phyloP scores from a whole-genome alignment of 371 early-diverging fungal genomes.

The Mortierella sp. region DNA sequence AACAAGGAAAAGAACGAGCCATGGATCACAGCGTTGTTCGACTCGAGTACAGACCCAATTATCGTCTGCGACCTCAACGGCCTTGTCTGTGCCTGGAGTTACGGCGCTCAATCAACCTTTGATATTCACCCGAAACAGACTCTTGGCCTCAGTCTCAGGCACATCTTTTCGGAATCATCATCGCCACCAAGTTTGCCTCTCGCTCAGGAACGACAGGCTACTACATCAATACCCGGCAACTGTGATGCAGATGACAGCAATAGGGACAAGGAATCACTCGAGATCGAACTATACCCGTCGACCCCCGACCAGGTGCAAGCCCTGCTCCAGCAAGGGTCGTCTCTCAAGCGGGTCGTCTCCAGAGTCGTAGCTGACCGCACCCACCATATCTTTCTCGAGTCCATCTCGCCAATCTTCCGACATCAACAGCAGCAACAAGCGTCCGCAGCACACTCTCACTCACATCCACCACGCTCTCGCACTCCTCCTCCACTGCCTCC shows the following conservation, averaged over 20 bases:
- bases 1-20: constrained; percentile 1
- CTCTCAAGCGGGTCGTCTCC: constrained; percentile 36
- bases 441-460: not conserved
- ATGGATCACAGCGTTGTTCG: constrained; percentile 42
- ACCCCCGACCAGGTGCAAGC: constrained; percentile 30
- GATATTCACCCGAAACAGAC: constrained; percentile 35
- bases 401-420: constrained; percentile 33
- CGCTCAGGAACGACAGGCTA: not conserved
- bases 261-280: not conserved
- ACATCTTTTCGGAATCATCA: constrained; percentile 17
- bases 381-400: constrained; percentile 35
- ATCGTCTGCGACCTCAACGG: constrained; percentile 47
- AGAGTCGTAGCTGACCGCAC: constrained; percentile 24
- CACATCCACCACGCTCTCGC: not conserved
- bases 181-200: not conserved
- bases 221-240: not conserved
- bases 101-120: constrained; percentile 34
- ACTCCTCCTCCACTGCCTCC: not conserved
- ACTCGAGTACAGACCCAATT: constrained; percentile 43
- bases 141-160: constrained; percentile 42
- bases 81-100: constrained; percentile 43
- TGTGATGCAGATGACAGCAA: not conserved
- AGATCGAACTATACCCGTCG: constrained; percentile 37
- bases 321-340: constrained; percentile 21
- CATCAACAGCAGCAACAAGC: constrained; percentile 10